A percentile compares a stretch with the other conserved stretches of the same genome.
These are phyloP conservation scores for Debaryomycetaceae sp. DNA, from an alignment of 1,139 yeast species.

Conservation along the genomic window DNA sequence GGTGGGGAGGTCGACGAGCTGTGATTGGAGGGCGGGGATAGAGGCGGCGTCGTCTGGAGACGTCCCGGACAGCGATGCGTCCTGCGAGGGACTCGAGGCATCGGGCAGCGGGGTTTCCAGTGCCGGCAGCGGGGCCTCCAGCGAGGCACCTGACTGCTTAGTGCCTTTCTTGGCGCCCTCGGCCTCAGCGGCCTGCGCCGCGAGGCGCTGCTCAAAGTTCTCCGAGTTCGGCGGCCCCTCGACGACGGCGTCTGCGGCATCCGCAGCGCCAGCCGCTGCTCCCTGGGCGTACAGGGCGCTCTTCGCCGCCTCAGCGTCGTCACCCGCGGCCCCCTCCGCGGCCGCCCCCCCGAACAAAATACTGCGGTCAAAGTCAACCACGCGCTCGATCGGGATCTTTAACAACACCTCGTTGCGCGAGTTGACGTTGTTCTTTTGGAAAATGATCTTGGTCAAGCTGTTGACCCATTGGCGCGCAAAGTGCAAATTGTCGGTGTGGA, in stretches of 20 bases:
- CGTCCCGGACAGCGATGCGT: neutral
- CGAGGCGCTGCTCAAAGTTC: too few relatives aligned
- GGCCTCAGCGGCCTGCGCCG: too few relatives aligned
- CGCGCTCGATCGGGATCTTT: constrained; percentile 67
- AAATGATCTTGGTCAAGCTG: constrained; percentile 68
- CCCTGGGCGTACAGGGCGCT: constrained; percentile 11
- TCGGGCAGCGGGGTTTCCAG: too few relatives aligned
- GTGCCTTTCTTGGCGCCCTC: too few relatives aligned
- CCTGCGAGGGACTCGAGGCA: too few relatives aligned
- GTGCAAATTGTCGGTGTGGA: constrained; percentile 68
- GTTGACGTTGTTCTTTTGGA: constrained; percentile 58
- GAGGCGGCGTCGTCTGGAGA: neutral
- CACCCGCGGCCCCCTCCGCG: constrained; percentile 8
- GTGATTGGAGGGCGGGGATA: too few relatives aligned
- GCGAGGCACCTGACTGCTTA: too few relatives aligned
- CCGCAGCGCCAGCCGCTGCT: too few relatives aligned
- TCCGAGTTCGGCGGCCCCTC: too few relatives aligned
- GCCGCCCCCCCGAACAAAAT: constrained; percentile 14
- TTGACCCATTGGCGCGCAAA: constrained; percentile 82
- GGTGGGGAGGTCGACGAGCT: constrained; percentile 19
- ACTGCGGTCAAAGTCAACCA: constrained; percentile 52
- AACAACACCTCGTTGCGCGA: constrained; percentile 69
- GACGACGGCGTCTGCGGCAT: too few relatives aligned
- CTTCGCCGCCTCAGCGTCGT: constrained; percentile 11
- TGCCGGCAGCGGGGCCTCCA: too few relatives aligned